Evolutionary conservation across 371 early-diverging fungal species (phyloP).

Genomic region (Capillidium rhysosporum): DNA sequence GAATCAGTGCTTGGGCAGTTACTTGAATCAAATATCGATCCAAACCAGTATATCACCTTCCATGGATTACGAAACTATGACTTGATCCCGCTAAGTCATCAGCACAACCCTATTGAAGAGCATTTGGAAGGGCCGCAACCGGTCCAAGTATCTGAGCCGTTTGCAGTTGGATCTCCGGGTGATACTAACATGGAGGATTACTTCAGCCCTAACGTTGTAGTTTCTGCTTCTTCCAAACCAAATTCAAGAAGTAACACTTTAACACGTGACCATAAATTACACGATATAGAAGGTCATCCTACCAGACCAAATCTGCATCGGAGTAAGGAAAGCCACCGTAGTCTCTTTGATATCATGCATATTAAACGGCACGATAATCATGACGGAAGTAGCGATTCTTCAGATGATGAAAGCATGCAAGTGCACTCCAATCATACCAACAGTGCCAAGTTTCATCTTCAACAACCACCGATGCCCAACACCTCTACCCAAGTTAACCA

Average conservation of each 20-base stretch:
- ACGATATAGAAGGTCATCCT: constrained; percentile 3
- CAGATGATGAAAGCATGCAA: background rate
- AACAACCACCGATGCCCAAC: no score
- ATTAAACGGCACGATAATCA: no score
- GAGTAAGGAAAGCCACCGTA: background rate
- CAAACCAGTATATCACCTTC: constrained; percentile 54
- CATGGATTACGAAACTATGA: constrained; percentile 56
- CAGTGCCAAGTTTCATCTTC: no score
- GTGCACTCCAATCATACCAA: background rate
- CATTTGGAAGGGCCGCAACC: background rate
- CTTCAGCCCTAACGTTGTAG: background rate
- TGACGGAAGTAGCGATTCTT: background rate
- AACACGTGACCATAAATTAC: no score
- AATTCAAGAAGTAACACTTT: constrained; percentile 11
- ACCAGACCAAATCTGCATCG: background rate
- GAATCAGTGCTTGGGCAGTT: constrained; percentile 44
- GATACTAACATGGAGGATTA: background rate
- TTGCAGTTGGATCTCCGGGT: background rate
- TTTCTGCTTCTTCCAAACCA: constrained; percentile 8
- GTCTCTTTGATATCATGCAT: background rate
- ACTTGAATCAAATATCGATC: constrained; percentile 36
- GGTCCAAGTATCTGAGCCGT: constrained; percentile 7
- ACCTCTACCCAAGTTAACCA: no score
- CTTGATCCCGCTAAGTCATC: constrained; percentile 13
- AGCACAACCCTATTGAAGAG: constrained; percentile 12